Evolutionary conservation across 257 asterid species (phyloP), one percentile per base, ranked within the genome.

Genomic region (Haberlea rhodopensis): DNA sequence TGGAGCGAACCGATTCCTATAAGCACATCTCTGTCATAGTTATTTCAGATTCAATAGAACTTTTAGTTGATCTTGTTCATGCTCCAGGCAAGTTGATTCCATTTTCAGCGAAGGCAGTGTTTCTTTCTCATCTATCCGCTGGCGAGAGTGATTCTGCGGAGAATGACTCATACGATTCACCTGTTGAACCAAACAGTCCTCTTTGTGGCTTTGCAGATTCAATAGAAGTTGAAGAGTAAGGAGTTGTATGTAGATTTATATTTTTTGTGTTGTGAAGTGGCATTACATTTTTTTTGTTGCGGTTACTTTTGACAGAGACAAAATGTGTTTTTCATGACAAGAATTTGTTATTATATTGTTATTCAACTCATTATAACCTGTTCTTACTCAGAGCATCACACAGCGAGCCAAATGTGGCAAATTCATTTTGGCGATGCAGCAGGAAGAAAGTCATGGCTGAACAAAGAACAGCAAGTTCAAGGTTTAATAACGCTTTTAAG

Each of bases 121-220:
- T 81, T 72, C 83, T 82, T 68, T 71, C 84, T 76, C 97, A 91
- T 77, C 83, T 79, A 69, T 79, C 85, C 63, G 85, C 91, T 28
- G 82, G 85, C 48, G 95, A 87, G 72, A 86, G 86, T 75, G 94
- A 90, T 57, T 88, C 96, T 69, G 84, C 82, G 15, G 91, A 76
- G 73, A 83, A 84, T 71, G 89, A 87, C 70, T 88, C 97, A 2
- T 88, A 85, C 59, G 88, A 82, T 78, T 91, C 97, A 48, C 97
- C 95, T 59, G 58, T 80, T 66, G 96, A 88, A 69, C 92, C 95
- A 40, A 84, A 82, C 76, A 90, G 97, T 72, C 95, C 97, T 53
- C 63, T 82, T 13, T 82, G 89, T 70, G 81, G 78, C 55, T 68
- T 77, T 68, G 54, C 88, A 53, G 88, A 84, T 63, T 84, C 76